Conservation (phyloP, 768 basidiomycete genomes). For the Pleurotus tuoliensis region DNA sequence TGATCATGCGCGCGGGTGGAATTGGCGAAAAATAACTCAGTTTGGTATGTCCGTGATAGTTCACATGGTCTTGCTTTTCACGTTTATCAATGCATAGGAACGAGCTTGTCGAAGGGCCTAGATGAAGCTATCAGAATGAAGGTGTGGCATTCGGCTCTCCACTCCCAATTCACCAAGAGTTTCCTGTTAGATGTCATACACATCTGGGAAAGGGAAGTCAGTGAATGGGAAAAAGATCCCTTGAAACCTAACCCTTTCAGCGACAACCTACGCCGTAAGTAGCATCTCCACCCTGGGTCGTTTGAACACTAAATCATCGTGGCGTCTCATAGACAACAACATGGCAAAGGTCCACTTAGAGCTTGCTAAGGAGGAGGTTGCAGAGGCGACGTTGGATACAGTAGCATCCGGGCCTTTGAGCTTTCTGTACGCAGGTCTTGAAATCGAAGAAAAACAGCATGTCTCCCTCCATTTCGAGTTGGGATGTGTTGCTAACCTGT, state of each 20-base stretch:
- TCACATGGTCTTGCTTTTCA: background rate
- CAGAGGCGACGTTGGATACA: background rate
- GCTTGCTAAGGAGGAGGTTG: background rate
- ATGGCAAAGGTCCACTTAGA: background rate
- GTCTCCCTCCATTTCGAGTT: background rate
- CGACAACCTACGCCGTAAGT: background rate
- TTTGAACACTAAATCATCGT: background rate
- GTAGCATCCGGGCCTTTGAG: no score
- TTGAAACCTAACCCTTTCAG: slow-evolving; percentile 11
- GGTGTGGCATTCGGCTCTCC: no score
- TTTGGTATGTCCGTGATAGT: background rate
- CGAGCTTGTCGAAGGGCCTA: background rate
- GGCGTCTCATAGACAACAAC: background rate
- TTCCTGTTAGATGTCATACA: background rate
- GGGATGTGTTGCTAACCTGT: no score
- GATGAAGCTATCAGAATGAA: no score
- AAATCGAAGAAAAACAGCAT: background rate
- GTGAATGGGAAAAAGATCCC: slow-evolving; percentile 9
- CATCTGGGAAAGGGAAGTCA: background rate
- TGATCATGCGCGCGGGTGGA: slow-evolving; percentile 19
- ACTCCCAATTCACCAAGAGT: no score
- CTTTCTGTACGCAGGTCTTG: no score
- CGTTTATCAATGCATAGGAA: background rate
- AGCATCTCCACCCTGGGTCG: background rate
- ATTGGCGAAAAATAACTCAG: slow-evolving; percentile 12